Evolutionary conservation across 805 yeast species (phyloP).

Genomic region (Ogataea minuta): DNA sequence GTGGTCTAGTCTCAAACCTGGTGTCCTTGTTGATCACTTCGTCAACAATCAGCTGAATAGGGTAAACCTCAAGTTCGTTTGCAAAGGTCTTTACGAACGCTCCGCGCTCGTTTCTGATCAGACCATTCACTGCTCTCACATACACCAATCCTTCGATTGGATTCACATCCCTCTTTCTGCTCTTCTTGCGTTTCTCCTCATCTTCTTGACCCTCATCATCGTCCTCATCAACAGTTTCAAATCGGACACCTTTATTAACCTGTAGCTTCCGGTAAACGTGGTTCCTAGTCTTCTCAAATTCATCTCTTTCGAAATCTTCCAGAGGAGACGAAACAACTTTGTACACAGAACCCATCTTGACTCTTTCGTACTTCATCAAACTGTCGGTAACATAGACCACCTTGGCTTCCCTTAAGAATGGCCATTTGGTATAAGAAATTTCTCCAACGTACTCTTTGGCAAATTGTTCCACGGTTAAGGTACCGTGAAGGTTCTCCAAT

Average conservation of each 20-base stretch:
- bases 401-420: constrained; percentile 80
- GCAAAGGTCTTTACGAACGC: constrained; percentile 74
- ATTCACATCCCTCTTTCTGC: constrained; percentile 5
- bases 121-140: constrained; percentile 76
- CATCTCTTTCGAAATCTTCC: constrained; percentile 45
- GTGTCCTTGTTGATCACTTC: constrained; percentile 69
- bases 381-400: constrained; percentile 63
- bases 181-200: constrained; percentile 1
- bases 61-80: constrained; percentile 51
- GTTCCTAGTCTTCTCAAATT: constrained; percentile 42
- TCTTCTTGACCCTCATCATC: constrained; percentile 10
- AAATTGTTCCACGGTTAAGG: constrained; percentile 59
- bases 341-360: constrained; percentile 31
- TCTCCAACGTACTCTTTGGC: constrained; percentile 61
- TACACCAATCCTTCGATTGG: constrained; percentile 57
- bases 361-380: constrained; percentile 43
- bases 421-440: constrained; percentile 80
- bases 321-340: constrained; percentile 38
- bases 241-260: constrained; percentile 50
- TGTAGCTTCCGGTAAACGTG: constrained; percentile 43
- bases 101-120: constrained; percentile 67
- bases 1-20: constrained; percentile 68
- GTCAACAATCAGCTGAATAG: constrained; percentile 81
- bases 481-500: constrained; percentile 53
- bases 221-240: constrained; percentile 15